Percentiles rank a stretch among this genome's conserved stretches.
Conservation (phyloP, 495 filamentous ascomycete genomes). For the Xylaria scruposa region DNA sequence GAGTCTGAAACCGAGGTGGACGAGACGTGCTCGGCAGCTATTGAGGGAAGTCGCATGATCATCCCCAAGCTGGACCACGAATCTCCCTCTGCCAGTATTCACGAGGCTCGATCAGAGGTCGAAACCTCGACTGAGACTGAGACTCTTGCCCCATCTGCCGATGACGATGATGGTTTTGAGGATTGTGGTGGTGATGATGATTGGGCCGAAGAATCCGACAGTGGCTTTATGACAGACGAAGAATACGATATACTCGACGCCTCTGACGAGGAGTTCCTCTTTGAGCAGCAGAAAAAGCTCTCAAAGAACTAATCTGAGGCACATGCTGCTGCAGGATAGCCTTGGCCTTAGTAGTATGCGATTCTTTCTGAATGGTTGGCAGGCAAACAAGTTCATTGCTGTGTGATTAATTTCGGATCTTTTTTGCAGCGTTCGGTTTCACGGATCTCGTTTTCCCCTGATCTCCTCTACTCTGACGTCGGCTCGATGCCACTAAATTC, state of each 20-base stretch:
- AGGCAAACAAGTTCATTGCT: constrained; percentile 6
- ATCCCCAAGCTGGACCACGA: constrained; percentile 98
- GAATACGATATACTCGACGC: constrained; percentile 97
- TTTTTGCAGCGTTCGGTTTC: constrained; percentile 17
- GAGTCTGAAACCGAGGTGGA: constrained; percentile 30
- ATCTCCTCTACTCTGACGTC: constrained; percentile 17
- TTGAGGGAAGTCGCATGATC: constrained; percentile 77
- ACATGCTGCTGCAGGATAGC: not conserved
- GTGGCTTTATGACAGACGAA: constrained; percentile 90
- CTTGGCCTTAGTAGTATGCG: not conserved
- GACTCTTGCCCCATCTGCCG: constrained; percentile 43
- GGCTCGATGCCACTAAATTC: not conserved
- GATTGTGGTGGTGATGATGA: constrained; percentile 60
- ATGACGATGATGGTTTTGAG: constrained; percentile 72
- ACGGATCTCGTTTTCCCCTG: constrained; percentile 3
- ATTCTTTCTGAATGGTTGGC: constrained; percentile 3
- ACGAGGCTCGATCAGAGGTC: constrained; percentile 55
- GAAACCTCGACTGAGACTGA: constrained; percentile 36
- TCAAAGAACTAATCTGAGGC: constrained; percentile 42
- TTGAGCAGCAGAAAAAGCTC: constrained; percentile 43
- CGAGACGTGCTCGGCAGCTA: constrained; percentile 4
- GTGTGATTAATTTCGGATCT: constrained; percentile 14
- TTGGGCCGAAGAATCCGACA: constrained; percentile 65
- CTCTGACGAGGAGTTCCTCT: constrained; percentile 85
- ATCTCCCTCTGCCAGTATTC: constrained; percentile 80